Evolutionary conservation across 2,329 filamentous ascomycete genomes (phyloP).

Genomic region (Fusarium odoratissimum): DNA sequence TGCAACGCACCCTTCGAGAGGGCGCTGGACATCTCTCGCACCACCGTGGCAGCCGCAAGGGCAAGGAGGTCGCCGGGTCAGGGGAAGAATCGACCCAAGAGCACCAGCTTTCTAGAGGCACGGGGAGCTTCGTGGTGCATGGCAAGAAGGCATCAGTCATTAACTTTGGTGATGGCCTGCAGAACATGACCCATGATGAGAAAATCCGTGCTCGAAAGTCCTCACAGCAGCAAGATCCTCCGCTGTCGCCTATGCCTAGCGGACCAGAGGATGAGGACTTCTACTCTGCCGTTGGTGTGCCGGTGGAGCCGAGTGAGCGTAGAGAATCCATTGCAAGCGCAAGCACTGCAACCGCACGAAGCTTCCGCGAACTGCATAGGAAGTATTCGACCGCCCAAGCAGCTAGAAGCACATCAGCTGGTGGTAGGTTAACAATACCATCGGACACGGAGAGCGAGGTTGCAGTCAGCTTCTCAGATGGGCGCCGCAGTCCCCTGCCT

Average conservation of each 20-base stretch:
- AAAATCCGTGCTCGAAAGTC: constrained; percentile 73
- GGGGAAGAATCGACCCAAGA: constrained; percentile 60
- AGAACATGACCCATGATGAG: constrained; percentile 80
- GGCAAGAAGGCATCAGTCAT: constrained; percentile 98
- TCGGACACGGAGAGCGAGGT: constrained; percentile 71
- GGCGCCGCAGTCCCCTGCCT: constrained; percentile 65
- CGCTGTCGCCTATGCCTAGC: constrained; percentile 51
- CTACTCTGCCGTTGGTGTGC: constrained; percentile 61
- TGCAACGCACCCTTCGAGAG: constrained; percentile 91
- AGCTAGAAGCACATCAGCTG: constrained; percentile 55
- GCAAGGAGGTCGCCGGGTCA: constrained; percentile 66
- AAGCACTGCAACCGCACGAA: constrained; percentile 74
- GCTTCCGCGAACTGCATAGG: constrained; percentile 71
- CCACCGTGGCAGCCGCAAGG: constrained; percentile 80
- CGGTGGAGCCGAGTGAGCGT: constrained; percentile 60
- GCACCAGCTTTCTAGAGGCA: constrained; percentile 79
- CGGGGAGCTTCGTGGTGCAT: constrained; percentile 94
- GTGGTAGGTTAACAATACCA: constrained; percentile 58
- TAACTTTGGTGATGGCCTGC: constrained; percentile 93
- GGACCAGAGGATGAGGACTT: constrained; percentile 61
- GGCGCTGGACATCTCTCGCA: constrained; percentile 73
- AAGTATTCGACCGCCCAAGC: constrained; percentile 68
- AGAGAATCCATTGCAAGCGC: constrained; percentile 72
- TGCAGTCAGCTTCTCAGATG: constrained; percentile 70
- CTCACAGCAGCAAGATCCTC: constrained; percentile 55